Evolutionary conservation across 495 filamentous ascomycete species (phyloP), one percentile per base, ranked within the genome.

Genomic region (Xylaria intraflava): DNA sequence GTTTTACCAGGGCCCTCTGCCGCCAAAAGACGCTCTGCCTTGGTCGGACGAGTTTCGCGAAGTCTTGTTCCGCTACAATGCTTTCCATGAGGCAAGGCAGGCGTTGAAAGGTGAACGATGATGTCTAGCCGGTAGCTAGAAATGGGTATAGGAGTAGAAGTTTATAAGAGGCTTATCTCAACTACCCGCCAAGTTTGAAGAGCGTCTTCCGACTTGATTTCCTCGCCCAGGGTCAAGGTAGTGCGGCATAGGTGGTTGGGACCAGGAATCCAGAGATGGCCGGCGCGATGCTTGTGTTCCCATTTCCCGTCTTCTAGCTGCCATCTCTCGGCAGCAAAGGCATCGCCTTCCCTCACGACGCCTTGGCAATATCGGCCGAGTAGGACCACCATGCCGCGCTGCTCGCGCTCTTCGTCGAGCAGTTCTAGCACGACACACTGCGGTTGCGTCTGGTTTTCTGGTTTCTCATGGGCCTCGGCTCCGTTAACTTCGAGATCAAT

Each of bases 301-400:
- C 52, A 55, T 43, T n/a, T 44, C 33, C 36, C 61, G 11, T 50
- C 35, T 55, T 65, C 58, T 64, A 68, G 70, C 33, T 62, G 57
- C 77, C 73, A 75, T 56, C 78, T 58, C 62, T 76, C 74, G 0
- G 76, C 62, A 4, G 61, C 63, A 16, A 81, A 43, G 35, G 48
- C 50, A 24, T 64, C 63, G 11, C 66, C 72, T 1, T 57, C 55
- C 54, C 72, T 69, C 20, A 77, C 33, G 16, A 81, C 57, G 22
- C 65, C 73, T 61, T 82, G 77, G 31, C 66, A 68, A 49, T 67
- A 78, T 31, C 66, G 60, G 7, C 78, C 80, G 42, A 81, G 55
- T 35, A 72, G 63, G 20, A 80, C 67, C 3, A 75, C 53, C 65
- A 78, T 58, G 7, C 80, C 77, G 24, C 69, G 64, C 38, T 55